Percentiles rank a stretch among this genome's conserved stretches.
Evolutionary conservation across 176 grass and related monocot species (phyloP).

Genomic region (Saccharum spontaneum): DNA sequence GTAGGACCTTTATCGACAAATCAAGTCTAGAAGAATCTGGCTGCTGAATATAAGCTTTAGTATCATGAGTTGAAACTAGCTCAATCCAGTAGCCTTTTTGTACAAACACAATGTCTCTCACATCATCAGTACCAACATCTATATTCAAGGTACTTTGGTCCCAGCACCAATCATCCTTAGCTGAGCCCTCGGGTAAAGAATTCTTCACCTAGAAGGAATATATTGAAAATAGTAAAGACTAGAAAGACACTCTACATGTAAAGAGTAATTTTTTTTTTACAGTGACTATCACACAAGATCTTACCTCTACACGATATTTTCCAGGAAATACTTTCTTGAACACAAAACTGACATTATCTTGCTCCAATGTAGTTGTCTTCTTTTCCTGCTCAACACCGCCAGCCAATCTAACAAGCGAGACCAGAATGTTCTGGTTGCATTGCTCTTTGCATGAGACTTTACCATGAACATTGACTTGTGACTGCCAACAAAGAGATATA

Average conservation of each 20-base stretch:
- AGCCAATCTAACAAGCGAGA: conserved; percentile 78
- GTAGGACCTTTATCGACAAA: conserved; percentile 70
- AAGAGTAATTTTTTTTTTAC: neutral
- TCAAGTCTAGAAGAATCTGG: conserved; percentile 83
- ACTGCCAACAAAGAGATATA: conserved; percentile 52
- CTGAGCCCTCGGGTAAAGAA: conserved; percentile 28
- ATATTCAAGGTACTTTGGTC: conserved; percentile 65
- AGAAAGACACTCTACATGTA: conserved; percentile 11
- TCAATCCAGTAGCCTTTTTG: conserved; percentile 95
- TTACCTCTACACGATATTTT: conserved; percentile 92
- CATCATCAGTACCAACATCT: conserved; percentile 76
- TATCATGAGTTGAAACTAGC: conserved; percentile 79
- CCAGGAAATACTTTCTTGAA: conserved; percentile 93
- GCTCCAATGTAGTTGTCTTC: conserved; percentile 53
- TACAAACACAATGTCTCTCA: conserved; percentile 73
- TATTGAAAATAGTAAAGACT: conserved; percentile 5
- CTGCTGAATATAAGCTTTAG: conserved; percentile 69
- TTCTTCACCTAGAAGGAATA: conserved; percentile 60
- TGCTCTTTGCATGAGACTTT: conserved; percentile 82
- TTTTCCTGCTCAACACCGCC: conserved; percentile 59
- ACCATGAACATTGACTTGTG: conserved; percentile 92
- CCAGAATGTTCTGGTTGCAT: conserved; percentile 64
- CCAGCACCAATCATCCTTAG: conserved; percentile 92
- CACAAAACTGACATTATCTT: conserved; percentile 68
- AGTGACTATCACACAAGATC: neutral